A percentile compares a stretch with the other conserved stretches of the same genome.
phyloP scores from a whole-genome alignment of 805 yeast genomes.

The Torulaspora delbrueckii region DNA sequence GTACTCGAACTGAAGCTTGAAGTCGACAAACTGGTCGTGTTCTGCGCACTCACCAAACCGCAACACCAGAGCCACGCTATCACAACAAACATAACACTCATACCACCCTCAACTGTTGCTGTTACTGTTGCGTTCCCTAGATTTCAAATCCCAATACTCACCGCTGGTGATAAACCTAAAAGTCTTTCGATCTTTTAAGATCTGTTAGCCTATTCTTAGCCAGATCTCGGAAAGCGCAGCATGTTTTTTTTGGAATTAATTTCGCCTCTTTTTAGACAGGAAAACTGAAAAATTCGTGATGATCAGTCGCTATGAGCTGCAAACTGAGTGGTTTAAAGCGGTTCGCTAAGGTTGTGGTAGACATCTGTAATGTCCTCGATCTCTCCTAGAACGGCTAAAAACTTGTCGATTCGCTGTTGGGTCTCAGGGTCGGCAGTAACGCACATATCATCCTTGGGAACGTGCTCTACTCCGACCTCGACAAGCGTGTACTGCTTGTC shows the following conservation, averaged over 20 bases:
- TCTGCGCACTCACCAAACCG: neutral
- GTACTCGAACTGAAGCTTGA: slow-evolving; percentile 8
- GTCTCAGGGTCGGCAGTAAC: slow-evolving; percentile 51
- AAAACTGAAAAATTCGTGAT: neutral
- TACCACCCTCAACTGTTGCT: neutral
- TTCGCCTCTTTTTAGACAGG: neutral
- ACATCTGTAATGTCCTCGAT: slow-evolving; percentile 81
- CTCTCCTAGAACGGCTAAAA: slow-evolving; percentile 60
- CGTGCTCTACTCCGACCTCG: slow-evolving; percentile 67
- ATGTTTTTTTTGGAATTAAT: neutral
- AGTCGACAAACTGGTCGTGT: neutral
- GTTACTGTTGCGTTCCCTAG: too few relatives aligned
- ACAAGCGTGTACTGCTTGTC: slow-evolving; percentile 48
- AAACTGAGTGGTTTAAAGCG: neutral
- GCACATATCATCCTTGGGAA: slow-evolving; percentile 56
- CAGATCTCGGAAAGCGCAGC: neutral
- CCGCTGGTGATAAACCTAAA: neutral
- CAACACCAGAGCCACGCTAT: neutral
- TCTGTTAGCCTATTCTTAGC: neutral
- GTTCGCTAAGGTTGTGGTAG: slow-evolving; percentile 50
- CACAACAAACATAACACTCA: neutral
- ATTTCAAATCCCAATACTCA: neutral
- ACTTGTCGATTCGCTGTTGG: slow-evolving; percentile 49
- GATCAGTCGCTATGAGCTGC: neutral
- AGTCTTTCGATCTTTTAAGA: neutral